phyloP scores from a whole-genome alignment of 2,329 filamentous ascomycete genomes.

The Talaromyces sp. region DNA sequence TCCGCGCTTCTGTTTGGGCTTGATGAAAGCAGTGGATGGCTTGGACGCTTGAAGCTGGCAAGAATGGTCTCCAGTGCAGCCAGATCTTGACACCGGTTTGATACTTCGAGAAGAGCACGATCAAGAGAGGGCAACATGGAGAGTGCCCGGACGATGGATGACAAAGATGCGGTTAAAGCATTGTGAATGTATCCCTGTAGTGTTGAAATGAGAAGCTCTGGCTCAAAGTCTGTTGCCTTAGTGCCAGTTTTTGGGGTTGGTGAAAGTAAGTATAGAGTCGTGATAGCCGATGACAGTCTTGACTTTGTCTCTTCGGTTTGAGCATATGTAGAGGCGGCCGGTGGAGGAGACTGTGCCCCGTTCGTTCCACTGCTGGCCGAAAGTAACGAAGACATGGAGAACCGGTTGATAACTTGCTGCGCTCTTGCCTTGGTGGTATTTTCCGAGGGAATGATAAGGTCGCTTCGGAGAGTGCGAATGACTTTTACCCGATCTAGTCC shows the following conservation, averaged over 20 bases:
- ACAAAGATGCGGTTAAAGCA: slow-evolving; percentile 70
- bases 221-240: slow-evolving; percentile 47
- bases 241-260: slow-evolving; percentile 52
- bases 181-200: slow-evolving; percentile 79
- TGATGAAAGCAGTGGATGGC: slow-evolving; percentile 57
- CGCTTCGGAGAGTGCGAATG: slow-evolving; percentile 63
- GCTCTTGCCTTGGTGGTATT: slow-evolving; percentile 65
- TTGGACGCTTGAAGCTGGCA: slow-evolving; percentile 59
- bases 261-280: slow-evolving; percentile 75
- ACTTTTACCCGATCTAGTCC: slow-evolving; percentile 69
- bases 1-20: neutral
- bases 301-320: slow-evolving; percentile 69
- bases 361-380: slow-evolving; percentile 13
- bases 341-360: slow-evolving; percentile 15
- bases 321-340: slow-evolving; percentile 44
- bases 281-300: slow-evolving; percentile 66
- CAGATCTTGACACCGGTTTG: slow-evolving; percentile 80
- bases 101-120: slow-evolving; percentile 72
- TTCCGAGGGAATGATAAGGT: slow-evolving; percentile 67
- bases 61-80: slow-evolving; percentile 80
- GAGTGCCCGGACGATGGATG: slow-evolving; percentile 67
- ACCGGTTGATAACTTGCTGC: slow-evolving; percentile 76
- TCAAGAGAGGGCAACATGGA: slow-evolving; percentile 77
- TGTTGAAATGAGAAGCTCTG: slow-evolving; percentile 66
- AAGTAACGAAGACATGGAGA: slow-evolving; percentile 61